Evolutionary conservation across 352 stramenopile genomes (phyloP).

Genomic region (Globisporangium takayamanum): DNA sequence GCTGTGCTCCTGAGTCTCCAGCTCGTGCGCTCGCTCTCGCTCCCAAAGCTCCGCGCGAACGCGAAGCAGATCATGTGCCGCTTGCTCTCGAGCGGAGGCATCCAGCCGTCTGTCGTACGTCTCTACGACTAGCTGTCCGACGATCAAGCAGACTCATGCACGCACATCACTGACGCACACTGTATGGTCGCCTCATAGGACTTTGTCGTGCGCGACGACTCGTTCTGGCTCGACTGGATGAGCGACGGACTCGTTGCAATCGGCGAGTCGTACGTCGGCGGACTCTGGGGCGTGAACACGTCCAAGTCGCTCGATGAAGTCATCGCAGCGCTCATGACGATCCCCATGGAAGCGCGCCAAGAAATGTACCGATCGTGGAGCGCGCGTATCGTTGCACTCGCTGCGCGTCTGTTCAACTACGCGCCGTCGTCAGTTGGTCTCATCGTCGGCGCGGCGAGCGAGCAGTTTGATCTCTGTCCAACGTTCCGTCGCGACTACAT

Average conservation of each 20-base stretch:
- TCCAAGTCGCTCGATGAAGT: constrained; percentile 59
- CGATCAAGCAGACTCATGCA: background rate
- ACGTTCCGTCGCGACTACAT: constrained; percentile 69
- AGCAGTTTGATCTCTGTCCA: constrained; percentile 72
- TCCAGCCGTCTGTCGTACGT: constrained; percentile 48
- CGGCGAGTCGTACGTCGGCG: constrained; percentile 74
- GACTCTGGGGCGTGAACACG: constrained; percentile 58
- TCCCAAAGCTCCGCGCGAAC: constrained; percentile 56
- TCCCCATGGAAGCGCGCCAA: constrained; percentile 72
- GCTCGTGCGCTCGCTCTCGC: constrained; percentile 65
- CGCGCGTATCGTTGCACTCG: constrained; percentile 63
- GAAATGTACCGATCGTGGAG: constrained; percentile 87
- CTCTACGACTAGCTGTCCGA: background rate
- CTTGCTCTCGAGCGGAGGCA: constrained; percentile 52
- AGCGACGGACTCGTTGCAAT: constrained; percentile 77
- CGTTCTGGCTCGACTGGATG: constrained; percentile 87
- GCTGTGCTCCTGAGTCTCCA: constrained; percentile 51
- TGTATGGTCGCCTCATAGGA: constrained; percentile 27
- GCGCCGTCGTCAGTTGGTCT: constrained; percentile 58
- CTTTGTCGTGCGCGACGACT: constrained; percentile 70
- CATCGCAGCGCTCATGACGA: constrained; percentile 66
- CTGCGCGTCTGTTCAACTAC: constrained; percentile 75
- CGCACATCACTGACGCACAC: background rate
- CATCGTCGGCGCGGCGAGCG: constrained; percentile 55
- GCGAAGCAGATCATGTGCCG: constrained; percentile 73